Base-by-base conservation (phyloP, 2,329 filamentous ascomycete genomes). In the Aspergillus novofumigatus region DNA sequence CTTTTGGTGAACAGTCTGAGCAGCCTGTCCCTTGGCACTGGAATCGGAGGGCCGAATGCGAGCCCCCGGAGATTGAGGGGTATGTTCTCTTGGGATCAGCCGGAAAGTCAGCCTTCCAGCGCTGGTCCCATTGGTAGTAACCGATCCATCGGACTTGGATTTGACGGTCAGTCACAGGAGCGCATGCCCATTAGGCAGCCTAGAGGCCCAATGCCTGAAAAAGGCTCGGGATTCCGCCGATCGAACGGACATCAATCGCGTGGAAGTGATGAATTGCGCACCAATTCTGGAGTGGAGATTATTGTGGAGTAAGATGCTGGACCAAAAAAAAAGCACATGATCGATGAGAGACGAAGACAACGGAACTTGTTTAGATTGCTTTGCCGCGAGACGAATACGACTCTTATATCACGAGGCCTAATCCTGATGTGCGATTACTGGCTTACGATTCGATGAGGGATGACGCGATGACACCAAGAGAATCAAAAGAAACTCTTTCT, bases 61-160 rank as follows among this genome's bases (percentile, higher is more conserved):
- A 86, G 83, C 74, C 84, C 84, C n/a, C 77, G 82, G 56, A 78
- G 82, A 56, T 74, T 86, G 52, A 80, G 84, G 56, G 81, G 82
- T 65, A 83, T 85, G 77, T 83, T 83, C 63, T 85, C 83, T 49
- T 86, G 83, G 82, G 83, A 83, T 65, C 77, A 80, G 57, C 77
- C 81, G 60, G 77, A 78, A 65, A 77, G 76, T 63, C 81, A 78
- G 64, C 65, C 74, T 65, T 71, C 73, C 52, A 65, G 72, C 55
- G 72, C 83, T 56, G 84, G 82, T 26, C 82, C 85, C 41, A 87
- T 87, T 66, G 85, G 85, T 59, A 84, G 85, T 69, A 85, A 87
- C 73, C 80, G 85, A 60, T 80, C 83, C 42, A 84, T 87, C 71
- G 84, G 83, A 70, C 80, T 81, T 59, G 76, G 74, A 65, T 84